Base-by-base conservation (phyloP, 2,329 filamentous ascomycete species). In the Fragosphaeria purpurea region DNA sequence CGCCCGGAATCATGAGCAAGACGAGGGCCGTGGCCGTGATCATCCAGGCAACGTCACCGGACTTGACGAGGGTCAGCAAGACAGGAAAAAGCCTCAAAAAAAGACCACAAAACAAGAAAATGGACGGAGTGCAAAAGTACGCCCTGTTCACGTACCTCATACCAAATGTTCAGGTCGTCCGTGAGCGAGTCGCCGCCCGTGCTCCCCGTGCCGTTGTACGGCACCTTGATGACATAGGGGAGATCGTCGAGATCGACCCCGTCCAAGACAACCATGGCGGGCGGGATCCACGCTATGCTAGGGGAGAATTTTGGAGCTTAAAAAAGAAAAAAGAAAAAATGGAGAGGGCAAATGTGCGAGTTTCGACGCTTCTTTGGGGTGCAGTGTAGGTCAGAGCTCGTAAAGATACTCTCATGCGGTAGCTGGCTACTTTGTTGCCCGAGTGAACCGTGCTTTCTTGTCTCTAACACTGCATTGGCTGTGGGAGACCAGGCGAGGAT, bases 81-180 rank as follows among this genome's bases (percentile, higher is more conserved):
- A n/a, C n/a, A n/a, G n/a, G n/a, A n/a, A n/a, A n/a, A n/a, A n/a
- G n/a, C n/a, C n/a, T n/a, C n/a, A n/a, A n/a, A n/a, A n/a, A n/a
- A n/a, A n/a, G n/a, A n/a, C n/a, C n/a, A n/a, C n/a, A n/a, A n/a
- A n/a, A n/a, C n/a, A n/a, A n/a, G n/a, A n/a, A n/a, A n/a, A n/a
- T n/a, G n/a, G n/a, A n/a, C n/a, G n/a, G n/a, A n/a, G n/a, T n/a
- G n/a, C n/a, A n/a, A n/a, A n/a, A n/a, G n/a, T n/a, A n/a, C n/a
- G n/a, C n/a, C n/a, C n/a, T n/a, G 11, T 37, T 11, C 7, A 62
- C 75, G 62, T 69, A 84, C 82, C 69, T 86, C 76, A 63, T 91
- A 91, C 73, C 78, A 89, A 55, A 88, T 74, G 67, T 91, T 91
- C 58, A 91, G 73, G 63, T 91, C 74, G 57, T 86, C 70, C 1